These are phyloP conservation scores for Hippophae gyantsensis DNA, from an alignment of 306 rosid genomes.

Conservation along the genomic window DNA sequence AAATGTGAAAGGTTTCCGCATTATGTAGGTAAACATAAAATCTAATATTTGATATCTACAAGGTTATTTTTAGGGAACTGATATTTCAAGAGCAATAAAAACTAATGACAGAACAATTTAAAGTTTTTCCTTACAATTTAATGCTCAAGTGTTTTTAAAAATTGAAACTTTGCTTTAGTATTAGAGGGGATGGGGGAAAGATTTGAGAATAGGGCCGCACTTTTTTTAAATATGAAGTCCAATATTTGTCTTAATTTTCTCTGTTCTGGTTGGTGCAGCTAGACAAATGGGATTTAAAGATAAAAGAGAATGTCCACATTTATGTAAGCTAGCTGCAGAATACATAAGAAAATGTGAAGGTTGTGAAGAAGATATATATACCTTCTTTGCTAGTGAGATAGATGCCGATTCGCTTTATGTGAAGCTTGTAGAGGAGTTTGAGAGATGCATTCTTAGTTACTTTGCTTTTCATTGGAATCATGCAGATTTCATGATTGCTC, in stretches of 20 bases:
- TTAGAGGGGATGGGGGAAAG: too few relatives aligned
- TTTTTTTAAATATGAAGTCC: too few relatives aligned
- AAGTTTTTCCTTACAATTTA: too few relatives aligned
- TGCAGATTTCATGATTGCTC: constrained; percentile 69
- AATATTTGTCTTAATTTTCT: not conserved
- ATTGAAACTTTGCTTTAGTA: too few relatives aligned
- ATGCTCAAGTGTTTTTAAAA: too few relatives aligned
- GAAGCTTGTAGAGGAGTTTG: constrained; percentile 96
- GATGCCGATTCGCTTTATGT: constrained; percentile 82
- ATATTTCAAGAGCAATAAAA: too few relatives aligned
- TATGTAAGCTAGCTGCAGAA: constrained; percentile 79
- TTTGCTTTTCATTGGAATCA: constrained; percentile 89
- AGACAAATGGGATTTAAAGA: constrained; percentile 93
- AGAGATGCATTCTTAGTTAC: constrained; percentile 93
- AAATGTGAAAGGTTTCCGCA: constrained; percentile 76
- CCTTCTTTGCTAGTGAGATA: constrained; percentile 61
- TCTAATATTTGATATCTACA: too few relatives aligned
- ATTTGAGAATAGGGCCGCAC: not conserved
- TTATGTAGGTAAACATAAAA: constrained; percentile 62
- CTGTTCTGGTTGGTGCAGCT: constrained; percentile 42
- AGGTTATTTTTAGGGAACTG: too few relatives aligned
- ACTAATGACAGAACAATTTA: too few relatives aligned
- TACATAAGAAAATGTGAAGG: constrained; percentile 67
- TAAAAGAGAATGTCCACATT: constrained; percentile 60
- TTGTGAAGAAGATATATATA: constrained; percentile 67